Evolutionary conservation across 164 flowering plant genomes (phyloP).

Genomic region (Akebia trifoliata): DNA sequence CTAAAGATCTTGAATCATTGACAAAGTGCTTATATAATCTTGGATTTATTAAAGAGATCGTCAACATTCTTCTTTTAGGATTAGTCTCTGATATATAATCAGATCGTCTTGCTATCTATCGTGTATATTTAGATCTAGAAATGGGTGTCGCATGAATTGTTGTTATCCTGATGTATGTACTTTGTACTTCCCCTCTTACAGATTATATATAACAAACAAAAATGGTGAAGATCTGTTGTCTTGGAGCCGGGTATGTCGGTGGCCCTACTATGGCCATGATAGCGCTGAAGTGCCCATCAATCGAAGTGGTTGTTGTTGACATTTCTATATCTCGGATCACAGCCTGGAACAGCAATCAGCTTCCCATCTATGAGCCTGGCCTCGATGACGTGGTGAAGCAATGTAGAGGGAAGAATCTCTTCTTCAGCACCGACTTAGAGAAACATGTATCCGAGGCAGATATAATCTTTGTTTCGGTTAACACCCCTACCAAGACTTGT

Average conservation of each 20-base stretch:
- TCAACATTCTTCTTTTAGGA: too few relatives aligned
- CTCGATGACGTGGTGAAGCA: constrained; percentile 82
- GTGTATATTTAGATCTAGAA: too few relatives aligned
- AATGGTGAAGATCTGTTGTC: constrained; percentile 96
- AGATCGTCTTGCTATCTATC: too few relatives aligned
- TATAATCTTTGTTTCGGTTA: constrained; percentile 87
- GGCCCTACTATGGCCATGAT: constrained; percentile 97
- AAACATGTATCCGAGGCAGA: constrained; percentile 80
- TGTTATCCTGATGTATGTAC: too few relatives aligned
- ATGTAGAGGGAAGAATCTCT: constrained; percentile 83
- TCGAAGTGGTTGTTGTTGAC: constrained; percentile 86
- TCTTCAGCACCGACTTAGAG: constrained; percentile 92
- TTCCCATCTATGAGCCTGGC: constrained; percentile 88
- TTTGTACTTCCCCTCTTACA: background rate
- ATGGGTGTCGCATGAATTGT: too few relatives aligned
- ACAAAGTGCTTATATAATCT: too few relatives aligned
- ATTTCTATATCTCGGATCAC: constrained; percentile 66
- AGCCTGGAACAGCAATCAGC: constrained; percentile 88
- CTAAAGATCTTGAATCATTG: too few relatives aligned
- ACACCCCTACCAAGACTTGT: constrained; percentile 80
- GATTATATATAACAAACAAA: constrained; percentile 16
- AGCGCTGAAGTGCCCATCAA: constrained; percentile 72
- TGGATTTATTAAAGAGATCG: too few relatives aligned
- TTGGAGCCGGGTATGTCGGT: constrained; percentile 96
- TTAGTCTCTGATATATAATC: too few relatives aligned